These are phyloP conservation scores for Bolboschoenus planiculmis DNA, from an alignment of 176 grass and related monocot genomes.

Conservation along the genomic window DNA sequence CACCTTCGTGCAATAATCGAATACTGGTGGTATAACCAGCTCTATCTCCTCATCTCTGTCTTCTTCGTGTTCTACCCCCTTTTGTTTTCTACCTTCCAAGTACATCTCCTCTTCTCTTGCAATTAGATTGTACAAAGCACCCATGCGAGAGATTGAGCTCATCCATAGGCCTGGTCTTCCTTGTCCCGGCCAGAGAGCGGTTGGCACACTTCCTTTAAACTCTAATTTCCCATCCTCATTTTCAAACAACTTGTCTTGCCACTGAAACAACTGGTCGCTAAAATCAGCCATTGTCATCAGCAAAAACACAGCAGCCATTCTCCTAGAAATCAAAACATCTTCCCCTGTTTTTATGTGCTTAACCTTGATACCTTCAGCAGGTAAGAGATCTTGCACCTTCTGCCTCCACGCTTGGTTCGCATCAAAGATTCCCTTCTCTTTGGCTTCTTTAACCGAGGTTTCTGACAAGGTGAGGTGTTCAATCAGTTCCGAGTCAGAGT, in stretches of 20 bases:
- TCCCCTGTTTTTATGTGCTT: slow-evolving; percentile 65
- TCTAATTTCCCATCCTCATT: slow-evolving; percentile 53
- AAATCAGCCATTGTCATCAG: slow-evolving; percentile 74
- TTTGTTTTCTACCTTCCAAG: slow-evolving; percentile 4
- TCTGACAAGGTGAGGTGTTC: slow-evolving; percentile 34
- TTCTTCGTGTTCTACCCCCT: not conserved
- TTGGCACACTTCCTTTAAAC: slow-evolving; percentile 34
- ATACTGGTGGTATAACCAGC: slow-evolving; percentile 53
- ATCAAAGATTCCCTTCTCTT: slow-evolving; percentile 30
- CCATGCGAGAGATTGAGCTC: slow-evolving; percentile 54
- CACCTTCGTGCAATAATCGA: slow-evolving; percentile 47
- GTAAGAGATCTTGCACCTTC: slow-evolving; percentile 56
- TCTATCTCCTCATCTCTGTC: slow-evolving; percentile 50
- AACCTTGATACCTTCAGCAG: slow-evolving; percentile 43
- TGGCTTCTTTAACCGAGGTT: slow-evolving; percentile 36
- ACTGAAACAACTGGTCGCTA: slow-evolving; percentile 68
- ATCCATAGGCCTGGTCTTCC: slow-evolving; percentile 75
- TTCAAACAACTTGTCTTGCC: slow-evolving; percentile 61
- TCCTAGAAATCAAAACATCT: slow-evolving; percentile 50
- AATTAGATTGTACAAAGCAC: slow-evolving; percentile 48
- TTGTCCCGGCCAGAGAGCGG: slow-evolving; percentile 53
- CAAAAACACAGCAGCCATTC: slow-evolving; percentile 45
- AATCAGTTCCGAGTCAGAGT: slow-evolving; percentile 38
- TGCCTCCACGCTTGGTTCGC: slow-evolving; percentile 35
- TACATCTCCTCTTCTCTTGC: slow-evolving; percentile 56